Evolutionary conservation across 2,329 filamentous ascomycete genomes (phyloP), one percentile per base, ranked within the genome.

Genomic region (Reticulascus tulasneorum): DNA sequence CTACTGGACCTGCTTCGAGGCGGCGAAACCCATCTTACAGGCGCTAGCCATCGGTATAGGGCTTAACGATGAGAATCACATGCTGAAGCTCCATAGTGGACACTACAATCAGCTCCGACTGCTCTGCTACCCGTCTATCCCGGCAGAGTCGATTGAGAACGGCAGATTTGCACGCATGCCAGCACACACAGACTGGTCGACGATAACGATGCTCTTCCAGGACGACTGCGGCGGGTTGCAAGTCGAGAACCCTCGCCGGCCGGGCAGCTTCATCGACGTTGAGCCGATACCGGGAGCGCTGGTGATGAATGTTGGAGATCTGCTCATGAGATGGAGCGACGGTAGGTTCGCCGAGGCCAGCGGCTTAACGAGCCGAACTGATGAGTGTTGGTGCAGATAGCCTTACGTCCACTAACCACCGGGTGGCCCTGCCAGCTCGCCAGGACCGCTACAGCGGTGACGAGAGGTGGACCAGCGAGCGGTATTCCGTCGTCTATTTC

Each of bases 141-240:
- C 67, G 7, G 65, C 59, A 2, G 63, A 66, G 13, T 66, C 47
- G 18, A 68, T 60, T 6, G 64, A 22, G 5, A 33, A 39, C 15
- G 32, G 32, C 15, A 28, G 29, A 6, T 36, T 41, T 5, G 44
- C 36, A 7, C 28, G 56, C 7, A 58, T 58, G 13, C 50, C 51
- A 1, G 53, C 55, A 38, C 55, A 59, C 37, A 58, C 52, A 5
- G 55, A 59, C n/a, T 59, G 58, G 33, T 52, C 54, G 16, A 56
- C 52, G 20, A 45, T 59, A 31, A 59, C 55, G 3, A 47, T 59
- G 46, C 47, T 56, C 1, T 56, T 56, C 40, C 51, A 56, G 20
- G 53, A 56, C 31, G 53, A 49, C 0, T 41, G 47, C 1, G 53
- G 55, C 1, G 55, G 55, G 0, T 47, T 58, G 0, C 48, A 58